Percentiles rank a stretch among this genome's conserved stretches.
Evolutionary conservation across 331 rosid genomes (phyloP).

Genomic region (Rosa hybrid): DNA sequence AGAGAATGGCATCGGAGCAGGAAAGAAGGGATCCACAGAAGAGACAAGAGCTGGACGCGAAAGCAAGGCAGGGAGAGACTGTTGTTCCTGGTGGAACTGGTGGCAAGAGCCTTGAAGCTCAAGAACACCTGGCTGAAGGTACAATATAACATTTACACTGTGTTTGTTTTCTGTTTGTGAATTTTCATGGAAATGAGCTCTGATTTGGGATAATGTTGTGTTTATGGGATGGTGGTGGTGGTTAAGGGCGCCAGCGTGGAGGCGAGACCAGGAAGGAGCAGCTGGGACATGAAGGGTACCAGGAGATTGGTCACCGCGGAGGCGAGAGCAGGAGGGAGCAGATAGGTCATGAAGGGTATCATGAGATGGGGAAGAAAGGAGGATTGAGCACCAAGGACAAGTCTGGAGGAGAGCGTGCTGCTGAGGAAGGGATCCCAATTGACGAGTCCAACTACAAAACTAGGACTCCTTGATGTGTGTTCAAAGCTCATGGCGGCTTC

Average conservation of each 20-base stretch:
- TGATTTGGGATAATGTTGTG: neutral
- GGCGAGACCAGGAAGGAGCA: conserved; percentile 48
- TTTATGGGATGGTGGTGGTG: neutral
- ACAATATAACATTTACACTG: neutral
- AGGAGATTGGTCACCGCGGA: conserved; percentile 58
- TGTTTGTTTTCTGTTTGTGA: neutral
- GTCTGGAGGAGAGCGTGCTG: conserved; percentile 57
- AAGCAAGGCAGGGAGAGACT: conserved; percentile 65
- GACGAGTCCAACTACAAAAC: conserved; percentile 64
- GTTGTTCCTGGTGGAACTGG: conserved; percentile 80
- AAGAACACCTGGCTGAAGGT: conserved; percentile 79
- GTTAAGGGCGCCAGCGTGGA: conserved; percentile 57
- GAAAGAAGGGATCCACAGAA: neutral
- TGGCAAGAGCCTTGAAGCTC: conserved; percentile 79
- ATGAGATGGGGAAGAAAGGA: conserved; percentile 73
- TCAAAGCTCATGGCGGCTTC: conserved; percentile 2
- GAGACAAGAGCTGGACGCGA: conserved; percentile 45
- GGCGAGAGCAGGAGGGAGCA: conserved; percentile 66
- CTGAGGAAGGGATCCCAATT: conserved; percentile 48
- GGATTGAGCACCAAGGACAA: conserved; percentile 58
- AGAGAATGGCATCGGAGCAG: conserved; percentile 43
- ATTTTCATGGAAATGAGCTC: neutral
- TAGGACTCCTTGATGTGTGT: neutral
- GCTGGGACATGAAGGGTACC: conserved; percentile 52
- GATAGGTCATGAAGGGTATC: conserved; percentile 52